These are phyloP conservation scores for Leucocoprinus birnbaumii DNA, from an alignment of 768 basidiomycete genomes.

Conservation along the genomic window DNA sequence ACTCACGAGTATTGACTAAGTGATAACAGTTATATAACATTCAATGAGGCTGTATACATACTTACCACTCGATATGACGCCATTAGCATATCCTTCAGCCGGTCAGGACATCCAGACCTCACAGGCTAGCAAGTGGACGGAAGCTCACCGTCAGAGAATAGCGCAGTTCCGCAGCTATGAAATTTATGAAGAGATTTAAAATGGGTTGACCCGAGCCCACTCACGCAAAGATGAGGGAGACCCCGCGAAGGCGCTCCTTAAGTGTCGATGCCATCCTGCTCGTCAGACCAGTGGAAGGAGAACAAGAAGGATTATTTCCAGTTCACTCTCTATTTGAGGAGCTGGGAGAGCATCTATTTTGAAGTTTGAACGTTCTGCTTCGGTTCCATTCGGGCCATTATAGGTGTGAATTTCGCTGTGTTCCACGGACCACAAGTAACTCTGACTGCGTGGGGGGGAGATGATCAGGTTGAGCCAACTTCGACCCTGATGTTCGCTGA, in stretches of 20 bases:
- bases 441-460: too few relatives aligned
- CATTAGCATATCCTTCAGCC: conserved; percentile 71
- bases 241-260: conserved; percentile 41
- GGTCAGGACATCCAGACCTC: too few relatives aligned
- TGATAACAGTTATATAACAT: neutral
- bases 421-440: too few relatives aligned
- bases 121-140: too few relatives aligned
- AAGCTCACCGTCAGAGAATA: conserved; percentile 76
- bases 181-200: neutral
- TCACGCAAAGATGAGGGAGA: conserved; percentile 85
- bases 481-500: too few relatives aligned
- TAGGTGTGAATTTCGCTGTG: too few relatives aligned
- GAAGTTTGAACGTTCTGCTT: too few relatives aligned
- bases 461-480: too few relatives aligned
- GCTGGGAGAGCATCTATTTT: too few relatives aligned
- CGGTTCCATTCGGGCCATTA: too few relatives aligned
- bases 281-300: neutral
- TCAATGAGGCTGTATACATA: conserved; percentile 16
- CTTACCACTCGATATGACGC: conserved; percentile 74
- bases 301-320: too few relatives aligned
- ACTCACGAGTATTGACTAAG: conserved; percentile 69
- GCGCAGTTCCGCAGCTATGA: conserved; percentile 75
- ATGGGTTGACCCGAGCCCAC: conserved; percentile 21
- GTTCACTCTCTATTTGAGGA: too few relatives aligned
- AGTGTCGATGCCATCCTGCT: conserved; percentile 13